Conservation (phyloP, 208 protist species). For the Herpetomonas tarakana region DNA sequence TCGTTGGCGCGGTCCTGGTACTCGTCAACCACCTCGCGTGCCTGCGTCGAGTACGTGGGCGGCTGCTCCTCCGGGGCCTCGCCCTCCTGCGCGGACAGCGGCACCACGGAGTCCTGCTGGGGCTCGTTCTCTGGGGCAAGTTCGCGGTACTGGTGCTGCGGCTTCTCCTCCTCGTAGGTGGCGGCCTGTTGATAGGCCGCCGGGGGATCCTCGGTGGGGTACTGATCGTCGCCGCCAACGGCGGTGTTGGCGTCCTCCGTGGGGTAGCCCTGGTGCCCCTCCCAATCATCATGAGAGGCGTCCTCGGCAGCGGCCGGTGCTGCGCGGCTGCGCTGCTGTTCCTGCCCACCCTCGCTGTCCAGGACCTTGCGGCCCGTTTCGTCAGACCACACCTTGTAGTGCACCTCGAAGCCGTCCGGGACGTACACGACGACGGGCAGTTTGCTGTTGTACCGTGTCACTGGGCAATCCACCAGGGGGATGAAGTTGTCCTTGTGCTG, state of each 20-base stretch:
- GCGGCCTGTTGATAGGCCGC: background rate
- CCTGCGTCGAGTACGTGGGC: background rate
- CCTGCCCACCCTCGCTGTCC: too few relatives aligned
- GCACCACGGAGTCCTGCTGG: background rate
- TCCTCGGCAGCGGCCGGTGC: background rate
- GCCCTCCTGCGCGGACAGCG: background rate
- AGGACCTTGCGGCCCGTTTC: constrained; percentile 8
- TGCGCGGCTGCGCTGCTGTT: background rate
- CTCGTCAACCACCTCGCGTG: background rate
- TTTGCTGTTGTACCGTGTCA: constrained; percentile 43
- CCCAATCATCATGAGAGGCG: background rate
- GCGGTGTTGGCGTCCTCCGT: background rate
- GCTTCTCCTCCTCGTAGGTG: background rate
- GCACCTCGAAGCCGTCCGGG: constrained; percentile 40
- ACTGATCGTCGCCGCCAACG: background rate
- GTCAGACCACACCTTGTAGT: constrained; percentile 45
- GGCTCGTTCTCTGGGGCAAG: background rate
- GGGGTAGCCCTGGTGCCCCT: background rate
- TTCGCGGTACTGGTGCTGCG: constrained; percentile 7
- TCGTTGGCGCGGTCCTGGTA: background rate
- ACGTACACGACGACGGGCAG: constrained; percentile 56
- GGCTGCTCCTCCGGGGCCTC: background rate
- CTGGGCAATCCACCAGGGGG: constrained; percentile 11
- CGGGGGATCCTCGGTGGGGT: background rate
- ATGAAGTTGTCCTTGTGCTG: constrained; percentile 11